These are phyloP conservation scores for Phyllosticta citriasiana DNA, from an alignment of 2,329 filamentous ascomycete species.

Conservation along the genomic window DNA sequence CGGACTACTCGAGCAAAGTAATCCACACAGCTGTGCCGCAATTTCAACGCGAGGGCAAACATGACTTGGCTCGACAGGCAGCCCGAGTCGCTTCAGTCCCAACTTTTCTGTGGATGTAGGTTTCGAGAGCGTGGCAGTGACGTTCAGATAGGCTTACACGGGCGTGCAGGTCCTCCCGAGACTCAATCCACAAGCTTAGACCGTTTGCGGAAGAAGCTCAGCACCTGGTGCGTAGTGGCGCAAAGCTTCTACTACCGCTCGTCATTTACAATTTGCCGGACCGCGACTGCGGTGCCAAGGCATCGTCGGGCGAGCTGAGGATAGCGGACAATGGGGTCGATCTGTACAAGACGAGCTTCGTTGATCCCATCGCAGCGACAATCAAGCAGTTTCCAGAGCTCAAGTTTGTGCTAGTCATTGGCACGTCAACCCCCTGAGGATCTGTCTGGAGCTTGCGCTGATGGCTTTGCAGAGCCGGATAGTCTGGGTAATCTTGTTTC, in stretches of 20 bases:
- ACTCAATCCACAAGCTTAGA: slow-evolving; percentile 40
- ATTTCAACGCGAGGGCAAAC: slow-evolving; percentile 33
- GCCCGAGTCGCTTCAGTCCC: slow-evolving; percentile 39
- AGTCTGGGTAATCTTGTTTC: slow-evolving; percentile 54
- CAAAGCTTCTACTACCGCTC: slow-evolving; percentile 40
- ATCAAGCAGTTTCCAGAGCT: slow-evolving; percentile 45
- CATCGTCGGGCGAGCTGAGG: slow-evolving; percentile 52
- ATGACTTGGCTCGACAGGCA: slow-evolving; percentile 43
- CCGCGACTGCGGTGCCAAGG: slow-evolving; percentile 53
- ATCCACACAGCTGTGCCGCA: slow-evolving; percentile 50
- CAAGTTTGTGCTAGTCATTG: slow-evolving; percentile 41
- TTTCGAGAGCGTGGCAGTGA: background rate
- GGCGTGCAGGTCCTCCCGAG: slow-evolving; percentile 33
- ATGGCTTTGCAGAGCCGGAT: slow-evolving; percentile 40
- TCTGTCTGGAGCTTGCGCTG: background rate
- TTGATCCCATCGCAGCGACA: slow-evolving; percentile 44
- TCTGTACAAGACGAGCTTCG: slow-evolving; percentile 42
- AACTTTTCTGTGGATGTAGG: slow-evolving; percentile 43
- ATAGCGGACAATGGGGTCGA: slow-evolving; percentile 43
- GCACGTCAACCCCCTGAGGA: slow-evolving; percentile 19
- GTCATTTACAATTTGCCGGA: slow-evolving; percentile 56
- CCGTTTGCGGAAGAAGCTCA: slow-evolving; percentile 40
- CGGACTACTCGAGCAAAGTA: slow-evolving; percentile 45
- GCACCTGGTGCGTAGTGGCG: slow-evolving; percentile 38
- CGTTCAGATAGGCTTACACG: background rate